phyloP scores from a whole-genome alignment of 1,284 basidiomycete genomes.

The Sporisorium iseilematis-ciliati region DNA sequence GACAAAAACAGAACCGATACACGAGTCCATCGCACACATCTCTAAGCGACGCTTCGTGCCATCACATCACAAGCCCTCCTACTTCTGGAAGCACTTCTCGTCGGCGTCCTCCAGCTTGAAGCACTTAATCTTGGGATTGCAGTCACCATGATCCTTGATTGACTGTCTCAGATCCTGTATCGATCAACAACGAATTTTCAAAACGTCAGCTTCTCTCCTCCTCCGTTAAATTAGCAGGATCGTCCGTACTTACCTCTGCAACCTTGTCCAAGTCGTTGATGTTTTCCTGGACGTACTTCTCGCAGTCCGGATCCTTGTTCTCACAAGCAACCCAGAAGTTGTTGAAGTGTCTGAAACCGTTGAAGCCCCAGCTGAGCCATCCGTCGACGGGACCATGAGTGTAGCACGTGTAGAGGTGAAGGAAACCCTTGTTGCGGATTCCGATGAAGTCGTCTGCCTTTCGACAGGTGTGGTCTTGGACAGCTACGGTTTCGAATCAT shows the following conservation, averaged over 20 bases:
- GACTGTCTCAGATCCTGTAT: background rate
- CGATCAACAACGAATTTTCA: no score
- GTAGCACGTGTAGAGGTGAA: conserved; percentile 3
- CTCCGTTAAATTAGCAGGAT: no score
- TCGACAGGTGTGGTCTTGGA: background rate
- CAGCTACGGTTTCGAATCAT: background rate
- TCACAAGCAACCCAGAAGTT: background rate
- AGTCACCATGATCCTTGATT: background rate
- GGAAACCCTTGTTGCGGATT: background rate
- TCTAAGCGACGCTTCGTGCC: background rate
- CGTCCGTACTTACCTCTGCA: background rate
- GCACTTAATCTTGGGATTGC: conserved; percentile 7
- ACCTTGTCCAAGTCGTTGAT: background rate
- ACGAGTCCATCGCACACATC: no score
- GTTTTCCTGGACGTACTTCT: background rate
- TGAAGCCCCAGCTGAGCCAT: no score
- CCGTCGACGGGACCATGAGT: no score
- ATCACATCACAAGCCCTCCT: background rate
- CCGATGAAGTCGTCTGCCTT: background rate
- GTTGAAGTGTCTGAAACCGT: background rate
- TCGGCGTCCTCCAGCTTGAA: conserved; percentile 9
- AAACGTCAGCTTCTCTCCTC: no score
- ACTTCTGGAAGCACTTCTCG: conserved; percentile 10
- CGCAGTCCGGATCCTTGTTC: background rate
- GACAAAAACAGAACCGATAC: no score